A percentile compares a stretch with the other conserved stretches of the same genome.
Conservation (phyloP, 768 basidiomycete genomes). For the Suillus subalutaceus region DNA sequence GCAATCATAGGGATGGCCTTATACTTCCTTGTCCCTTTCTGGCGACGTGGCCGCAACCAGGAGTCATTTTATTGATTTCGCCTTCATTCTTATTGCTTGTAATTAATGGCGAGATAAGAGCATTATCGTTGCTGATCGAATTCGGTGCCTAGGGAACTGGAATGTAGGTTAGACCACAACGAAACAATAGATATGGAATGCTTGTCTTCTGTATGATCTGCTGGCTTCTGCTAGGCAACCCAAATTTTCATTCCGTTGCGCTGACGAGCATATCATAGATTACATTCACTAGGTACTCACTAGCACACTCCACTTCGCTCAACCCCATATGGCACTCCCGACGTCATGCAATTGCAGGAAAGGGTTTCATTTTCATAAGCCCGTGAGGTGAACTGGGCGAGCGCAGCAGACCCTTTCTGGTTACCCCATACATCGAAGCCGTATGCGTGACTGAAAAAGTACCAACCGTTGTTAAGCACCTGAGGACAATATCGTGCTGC, state of each 20-base stretch:
- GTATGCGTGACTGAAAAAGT: background rate
- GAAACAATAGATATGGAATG: background rate
- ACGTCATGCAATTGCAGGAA: background rate
- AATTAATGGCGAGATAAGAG: slow-evolving; percentile 1
- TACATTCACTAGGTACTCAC: background rate
- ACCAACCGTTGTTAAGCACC: background rate
- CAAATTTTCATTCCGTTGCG: background rate
- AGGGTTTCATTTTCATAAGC: slow-evolving; percentile 8
- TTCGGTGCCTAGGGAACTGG: background rate
- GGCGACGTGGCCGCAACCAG: background rate
- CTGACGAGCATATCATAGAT: background rate
- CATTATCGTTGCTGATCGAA: background rate
- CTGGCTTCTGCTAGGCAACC: background rate
- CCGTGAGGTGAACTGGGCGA: background rate
- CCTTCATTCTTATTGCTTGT: background rate
- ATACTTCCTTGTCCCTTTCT: background rate
- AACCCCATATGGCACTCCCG: background rate
- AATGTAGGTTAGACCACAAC: background rate
- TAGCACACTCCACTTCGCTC: background rate
- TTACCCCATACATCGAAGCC: slow-evolving; percentile 5
- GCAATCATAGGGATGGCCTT: background rate
- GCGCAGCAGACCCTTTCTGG: background rate
- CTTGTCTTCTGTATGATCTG: background rate
- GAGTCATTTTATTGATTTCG: background rate
- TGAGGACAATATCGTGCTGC: background rate